These are phyloP conservation scores for Asterionellopsis glacialis DNA, from an alignment of 108 stramenopile genomes.

Conservation along the genomic window DNA sequence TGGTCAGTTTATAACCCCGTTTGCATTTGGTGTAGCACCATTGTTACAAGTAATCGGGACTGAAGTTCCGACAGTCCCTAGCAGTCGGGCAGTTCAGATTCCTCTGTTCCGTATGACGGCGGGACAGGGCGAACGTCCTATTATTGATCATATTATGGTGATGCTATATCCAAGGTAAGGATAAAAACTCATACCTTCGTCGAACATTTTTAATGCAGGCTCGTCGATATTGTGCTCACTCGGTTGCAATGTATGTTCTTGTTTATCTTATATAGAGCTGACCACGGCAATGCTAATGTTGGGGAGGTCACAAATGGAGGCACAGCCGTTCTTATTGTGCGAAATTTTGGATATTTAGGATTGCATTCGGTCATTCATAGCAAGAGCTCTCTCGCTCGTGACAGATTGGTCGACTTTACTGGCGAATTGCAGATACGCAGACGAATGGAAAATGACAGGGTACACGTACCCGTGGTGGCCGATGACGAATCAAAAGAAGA, in stretches of 20 bases:
- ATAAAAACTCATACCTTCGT: too few relatives aligned
- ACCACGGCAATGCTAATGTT: conserved; percentile 55
- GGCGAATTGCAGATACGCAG: conserved; percentile 67
- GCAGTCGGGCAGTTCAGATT: conserved; percentile 79
- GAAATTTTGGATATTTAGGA: conserved; percentile 86
- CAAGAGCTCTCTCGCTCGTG: conserved; percentile 67
- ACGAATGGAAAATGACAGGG: conserved; percentile 14
- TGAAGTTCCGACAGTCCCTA: conserved; percentile 58
- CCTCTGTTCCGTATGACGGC: conserved; percentile 72
- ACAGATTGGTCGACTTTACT: conserved; percentile 81
- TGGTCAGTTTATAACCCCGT: conserved; percentile 68
- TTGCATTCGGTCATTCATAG: conserved; percentile 67
- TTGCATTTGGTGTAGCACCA: conserved; percentile 86
- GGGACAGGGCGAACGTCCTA: conserved; percentile 65
- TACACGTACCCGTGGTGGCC: not conserved
- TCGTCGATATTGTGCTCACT: not conserved
- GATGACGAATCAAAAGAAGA: conserved; percentile 1
- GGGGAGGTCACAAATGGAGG: conserved; percentile 58
- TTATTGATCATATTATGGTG: conserved; percentile 81
- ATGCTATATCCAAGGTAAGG: conserved; percentile 79
- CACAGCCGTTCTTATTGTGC: conserved; percentile 78
- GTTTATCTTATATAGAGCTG: conserved; percentile 11
- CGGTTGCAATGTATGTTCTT: not conserved
- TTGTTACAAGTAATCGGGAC: conserved; percentile 76
- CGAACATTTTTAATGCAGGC: too few relatives aligned